A percentile compares a stretch with the other conserved stretches of the same genome.
Conservation (phyloP, 306 rosid genomes). For the Neltuma alba region DNA sequence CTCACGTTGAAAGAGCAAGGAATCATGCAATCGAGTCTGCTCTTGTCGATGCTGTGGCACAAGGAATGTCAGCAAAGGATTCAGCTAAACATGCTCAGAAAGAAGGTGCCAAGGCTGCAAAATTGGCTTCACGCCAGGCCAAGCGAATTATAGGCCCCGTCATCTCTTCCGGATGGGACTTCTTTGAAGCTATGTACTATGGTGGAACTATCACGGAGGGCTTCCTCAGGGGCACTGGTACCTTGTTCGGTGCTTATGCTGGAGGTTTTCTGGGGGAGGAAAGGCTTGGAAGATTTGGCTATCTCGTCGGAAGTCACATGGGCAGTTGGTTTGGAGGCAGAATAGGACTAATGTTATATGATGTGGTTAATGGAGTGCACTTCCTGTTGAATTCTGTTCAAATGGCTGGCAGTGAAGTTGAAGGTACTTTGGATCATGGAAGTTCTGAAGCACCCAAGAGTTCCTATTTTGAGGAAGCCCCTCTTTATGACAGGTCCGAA, state of each 20-base stretch:
- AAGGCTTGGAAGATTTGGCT: conserved; percentile 81
- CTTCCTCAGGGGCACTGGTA: conserved; percentile 70
- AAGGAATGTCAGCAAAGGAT: conserved; percentile 51
- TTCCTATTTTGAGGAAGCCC: conserved; percentile 30
- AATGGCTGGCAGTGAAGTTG: conserved; percentile 38
- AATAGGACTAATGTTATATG: conserved; percentile 81
- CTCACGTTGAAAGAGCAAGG: conserved; percentile 72
- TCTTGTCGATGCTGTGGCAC: conserved; percentile 56
- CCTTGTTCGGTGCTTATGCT: conserved; percentile 70
- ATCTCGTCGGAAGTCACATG: conserved; percentile 82
- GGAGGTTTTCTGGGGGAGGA: conserved; percentile 78
- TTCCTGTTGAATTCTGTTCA: conserved; percentile 56
- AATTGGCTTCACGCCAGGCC: conserved; percentile 64
- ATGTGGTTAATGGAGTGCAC: conserved; percentile 75
- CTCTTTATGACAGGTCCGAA: conserved; percentile 29
- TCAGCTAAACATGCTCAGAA: conserved; percentile 66
- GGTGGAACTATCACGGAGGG: conserved; percentile 80
- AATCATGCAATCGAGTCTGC: conserved; percentile 54
- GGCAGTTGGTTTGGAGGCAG: conserved; percentile 98
- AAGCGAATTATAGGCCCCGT: conserved; percentile 75
- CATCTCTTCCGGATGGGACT: conserved; percentile 91
- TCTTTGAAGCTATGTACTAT: conserved; percentile 81
- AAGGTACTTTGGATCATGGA: conserved; percentile 34
- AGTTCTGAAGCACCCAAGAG: conserved; percentile 41
- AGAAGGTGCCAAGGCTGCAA: conserved; percentile 80